phyloP scores from a whole-genome alignment of 2,329 filamentous ascomycete genomes.

The Paracoccidioides brasiliensis region DNA sequence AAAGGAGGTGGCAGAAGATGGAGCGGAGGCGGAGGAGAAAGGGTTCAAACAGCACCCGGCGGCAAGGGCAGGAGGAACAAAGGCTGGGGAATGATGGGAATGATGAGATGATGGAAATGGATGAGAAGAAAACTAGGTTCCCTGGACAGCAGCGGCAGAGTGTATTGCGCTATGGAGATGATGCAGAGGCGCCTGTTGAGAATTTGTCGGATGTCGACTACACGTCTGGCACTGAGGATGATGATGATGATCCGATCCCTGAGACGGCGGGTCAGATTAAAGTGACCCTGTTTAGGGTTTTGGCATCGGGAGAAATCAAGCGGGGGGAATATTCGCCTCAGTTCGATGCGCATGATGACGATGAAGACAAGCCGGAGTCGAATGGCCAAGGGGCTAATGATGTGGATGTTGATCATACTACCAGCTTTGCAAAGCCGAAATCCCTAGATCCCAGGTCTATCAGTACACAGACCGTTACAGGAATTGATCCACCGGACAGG shows the following conservation, averaged over 20 bases:
- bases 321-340: conserved; percentile 96
- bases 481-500: conserved; percentile 88
- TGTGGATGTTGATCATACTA: conserved; percentile 87
- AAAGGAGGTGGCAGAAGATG: conserved; percentile 50
- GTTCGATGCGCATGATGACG: conserved; percentile 92
- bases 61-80: conserved; percentile 16
- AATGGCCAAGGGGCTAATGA: conserved; percentile 44
- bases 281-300: conserved; percentile 86
- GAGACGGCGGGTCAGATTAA: conserved; percentile 97
- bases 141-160: conserved; percentile 26
- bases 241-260: conserved; percentile 64
- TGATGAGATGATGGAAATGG: conserved; percentile 24
- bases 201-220: conserved; percentile 53
- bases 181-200: conserved; percentile 63
- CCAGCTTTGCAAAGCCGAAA: conserved; percentile 94
- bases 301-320: conserved; percentile 94
- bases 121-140: conserved; percentile 18
- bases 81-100: conserved; percentile 22
- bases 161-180: conserved; percentile 68
- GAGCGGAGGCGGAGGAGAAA: conserved; percentile 78
- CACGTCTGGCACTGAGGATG: conserved; percentile 58
- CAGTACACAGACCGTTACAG: conserved; percentile 97
- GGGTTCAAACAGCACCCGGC: conserved; percentile 45
- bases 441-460: conserved; percentile 92
- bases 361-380: conserved; percentile 49